Conservation (phyloP, 345 rosid genomes). For the Durio zibethinus region DNA sequence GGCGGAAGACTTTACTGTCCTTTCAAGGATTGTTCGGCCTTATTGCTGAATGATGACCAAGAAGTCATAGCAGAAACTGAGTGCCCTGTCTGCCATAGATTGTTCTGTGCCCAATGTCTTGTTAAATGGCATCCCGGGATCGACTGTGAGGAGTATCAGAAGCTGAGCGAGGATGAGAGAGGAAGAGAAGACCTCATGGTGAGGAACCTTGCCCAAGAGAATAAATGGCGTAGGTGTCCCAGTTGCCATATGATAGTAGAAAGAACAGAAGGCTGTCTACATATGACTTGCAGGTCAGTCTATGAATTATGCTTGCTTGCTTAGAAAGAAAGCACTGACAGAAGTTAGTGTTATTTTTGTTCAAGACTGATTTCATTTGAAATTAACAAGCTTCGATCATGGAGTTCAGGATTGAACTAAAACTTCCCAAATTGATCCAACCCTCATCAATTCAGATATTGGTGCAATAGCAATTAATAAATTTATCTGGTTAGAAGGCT, state of each 20-base stretch:
- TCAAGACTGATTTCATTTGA: neutral
- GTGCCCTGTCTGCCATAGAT: slow-evolving; percentile 46
- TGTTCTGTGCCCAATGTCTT: slow-evolving; percentile 45
- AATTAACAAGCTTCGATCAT: neutral
- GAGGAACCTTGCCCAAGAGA: slow-evolving; percentile 40
- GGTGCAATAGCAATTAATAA: neutral
- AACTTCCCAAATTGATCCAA: neutral
- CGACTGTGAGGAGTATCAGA: slow-evolving; percentile 38
- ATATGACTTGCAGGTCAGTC: slow-evolving; percentile 51
- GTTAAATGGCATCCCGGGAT: slow-evolving; percentile 55
- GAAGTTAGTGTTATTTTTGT: neutral
- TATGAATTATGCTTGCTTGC: neutral
- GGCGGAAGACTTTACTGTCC: slow-evolving; percentile 50
- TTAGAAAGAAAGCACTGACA: neutral
- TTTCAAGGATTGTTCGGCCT: slow-evolving; percentile 41
- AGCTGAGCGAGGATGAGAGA: slow-evolving; percentile 36
- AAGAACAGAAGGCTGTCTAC: slow-evolving; percentile 35
- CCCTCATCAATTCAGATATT: neutral
- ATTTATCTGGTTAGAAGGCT: neutral
- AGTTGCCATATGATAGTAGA: slow-evolving; percentile 43
- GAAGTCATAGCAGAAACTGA: slow-evolving; percentile 25
- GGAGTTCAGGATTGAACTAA: neutral
- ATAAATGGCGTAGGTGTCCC: slow-evolving; percentile 48
- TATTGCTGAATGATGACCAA: slow-evolving; percentile 34
- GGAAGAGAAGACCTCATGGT: slow-evolving; percentile 41